These are phyloP conservation scores for Nicotiana undulata DNA, from an alignment of 257 asterid species.

Conservation along the genomic window DNA sequence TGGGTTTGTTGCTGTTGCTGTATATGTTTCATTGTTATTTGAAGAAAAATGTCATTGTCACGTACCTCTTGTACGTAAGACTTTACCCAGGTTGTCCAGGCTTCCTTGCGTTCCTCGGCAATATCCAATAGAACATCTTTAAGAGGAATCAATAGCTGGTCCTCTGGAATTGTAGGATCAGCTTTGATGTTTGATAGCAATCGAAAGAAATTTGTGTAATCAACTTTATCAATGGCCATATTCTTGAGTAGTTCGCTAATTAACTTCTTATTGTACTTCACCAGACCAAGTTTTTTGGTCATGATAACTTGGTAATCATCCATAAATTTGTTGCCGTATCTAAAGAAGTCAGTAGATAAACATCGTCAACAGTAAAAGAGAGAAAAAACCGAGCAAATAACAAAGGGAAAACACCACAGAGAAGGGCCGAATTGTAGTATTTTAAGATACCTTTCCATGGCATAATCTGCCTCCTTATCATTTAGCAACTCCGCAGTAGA, in stretches of 20 bases:
- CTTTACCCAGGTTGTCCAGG: conserved; percentile 88
- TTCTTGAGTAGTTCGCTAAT: conserved; percentile 84
- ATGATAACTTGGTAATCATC: conserved; percentile 89
- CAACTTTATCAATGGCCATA: conserved; percentile 95
- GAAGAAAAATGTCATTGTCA: not conserved
- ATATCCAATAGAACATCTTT: conserved; percentile 84
- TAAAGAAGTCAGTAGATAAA: conserved; percentile 7
- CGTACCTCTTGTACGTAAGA: conserved; percentile 74
- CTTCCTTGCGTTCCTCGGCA: conserved; percentile 87
- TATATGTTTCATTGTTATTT: not conserved
- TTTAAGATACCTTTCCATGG: conserved; percentile 66
- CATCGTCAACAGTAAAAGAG: not conserved
- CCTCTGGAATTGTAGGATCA: conserved; percentile 50
- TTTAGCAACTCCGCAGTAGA: conserved; percentile 65
- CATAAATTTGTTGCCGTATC: conserved; percentile 91
- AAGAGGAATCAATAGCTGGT: conserved; percentile 65
- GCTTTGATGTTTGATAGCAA: conserved; percentile 79
- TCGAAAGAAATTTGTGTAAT: conserved; percentile 97
- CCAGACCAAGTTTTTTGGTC: conserved; percentile 85
- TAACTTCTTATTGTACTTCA: conserved; percentile 78
- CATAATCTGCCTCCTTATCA: conserved; percentile 75
- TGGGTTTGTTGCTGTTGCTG: too few species aligned
- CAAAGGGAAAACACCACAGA: not conserved
- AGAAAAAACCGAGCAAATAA: not conserved
- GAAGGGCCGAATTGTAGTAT: not conserved